phyloP scores from a whole-genome alignment of 495 filamentous ascomycete genomes.

The Clavariopsis aquatica region DNA sequence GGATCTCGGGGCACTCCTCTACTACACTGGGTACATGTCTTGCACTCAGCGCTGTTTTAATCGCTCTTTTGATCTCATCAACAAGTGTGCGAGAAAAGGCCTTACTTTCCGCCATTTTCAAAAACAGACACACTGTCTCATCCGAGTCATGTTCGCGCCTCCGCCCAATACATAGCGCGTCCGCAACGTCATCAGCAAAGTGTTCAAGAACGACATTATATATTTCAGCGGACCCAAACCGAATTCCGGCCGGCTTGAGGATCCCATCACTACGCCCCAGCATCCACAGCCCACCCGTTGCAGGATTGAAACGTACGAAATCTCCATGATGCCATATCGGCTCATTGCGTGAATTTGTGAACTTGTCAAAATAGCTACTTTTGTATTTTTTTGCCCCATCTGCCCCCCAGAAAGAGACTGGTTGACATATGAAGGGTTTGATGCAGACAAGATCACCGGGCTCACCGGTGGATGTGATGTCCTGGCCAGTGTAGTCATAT shows the following conservation, averaged over 20 bases:
- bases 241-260: conserved; percentile 74
- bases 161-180: conserved; percentile 82
- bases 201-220: conserved; percentile 86
- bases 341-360: conserved; percentile 48
- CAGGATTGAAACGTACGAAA: conserved; percentile 74
- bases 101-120: conserved; percentile 65
- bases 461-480: conserved; percentile 60
- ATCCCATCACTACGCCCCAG: conserved; percentile 77
- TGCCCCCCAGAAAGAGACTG: conserved; percentile 80
- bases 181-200: conserved; percentile 74
- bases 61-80: conserved; percentile 58
- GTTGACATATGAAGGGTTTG: conserved; percentile 85
- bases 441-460: conserved; percentile 91
- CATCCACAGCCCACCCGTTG: conserved; percentile 79
- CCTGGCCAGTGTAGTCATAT: conserved; percentile 63
- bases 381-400: conserved; percentile 72
- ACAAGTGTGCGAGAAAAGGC: conserved; percentile 56
- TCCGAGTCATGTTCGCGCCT: conserved; percentile 71
- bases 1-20: conserved; percentile 77
- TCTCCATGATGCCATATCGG: conserved; percentile 92
- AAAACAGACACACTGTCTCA: conserved; percentile 83
- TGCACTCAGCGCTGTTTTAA: conserved; percentile 75
- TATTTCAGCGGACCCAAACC: conserved; percentile 82
- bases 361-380: conserved; percentile 84
- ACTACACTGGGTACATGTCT: conserved; percentile 84